A percentile compares a stretch with the other conserved stretches of the same genome.
Conservation (phyloP, 2,329 filamentous ascomycete genomes). For the Curvularia eragrostidis region DNA sequence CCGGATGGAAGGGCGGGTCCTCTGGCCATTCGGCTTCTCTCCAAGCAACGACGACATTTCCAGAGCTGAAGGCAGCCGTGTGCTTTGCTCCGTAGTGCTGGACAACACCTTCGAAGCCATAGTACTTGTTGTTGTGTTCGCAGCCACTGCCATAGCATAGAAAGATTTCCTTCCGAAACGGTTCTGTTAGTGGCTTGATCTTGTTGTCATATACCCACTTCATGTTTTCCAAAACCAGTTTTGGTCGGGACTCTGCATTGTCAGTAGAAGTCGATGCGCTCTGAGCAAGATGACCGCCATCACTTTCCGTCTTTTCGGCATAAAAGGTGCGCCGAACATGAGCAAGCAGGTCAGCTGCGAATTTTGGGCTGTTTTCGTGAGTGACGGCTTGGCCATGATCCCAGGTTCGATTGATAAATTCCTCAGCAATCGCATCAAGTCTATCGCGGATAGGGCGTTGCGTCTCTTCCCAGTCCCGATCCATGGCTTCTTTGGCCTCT, state of each 20-base stretch:
- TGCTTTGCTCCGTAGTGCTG: slow-evolving; percentile 88
- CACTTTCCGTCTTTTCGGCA: slow-evolving; percentile 63
- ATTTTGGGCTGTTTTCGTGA: slow-evolving; percentile 68
- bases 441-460: slow-evolving; percentile 71
- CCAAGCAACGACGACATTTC: slow-evolving; percentile 79
- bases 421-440: slow-evolving; percentile 71
- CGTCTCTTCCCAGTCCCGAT: slow-evolving; percentile 73
- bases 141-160: slow-evolving; percentile 71
- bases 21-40: slow-evolving; percentile 78
- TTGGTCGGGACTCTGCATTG: slow-evolving; percentile 60
- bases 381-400: slow-evolving; percentile 67
- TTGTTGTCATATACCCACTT: slow-evolving; percentile 84
- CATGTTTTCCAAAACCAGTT: slow-evolving; percentile 81
- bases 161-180: slow-evolving; percentile 74
- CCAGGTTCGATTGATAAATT: slow-evolving; percentile 72
- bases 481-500: slow-evolving; percentile 65
- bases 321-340: slow-evolving; percentile 73
- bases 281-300: slow-evolving; percentile 44
- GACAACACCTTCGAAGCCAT: slow-evolving; percentile 78
- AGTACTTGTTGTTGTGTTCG: slow-evolving; percentile 69
- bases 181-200: slow-evolving; percentile 72
- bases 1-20: slow-evolving; percentile 72
- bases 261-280: slow-evolving; percentile 15
- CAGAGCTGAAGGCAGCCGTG: slow-evolving; percentile 71
- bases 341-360: slow-evolving; percentile 75